Evolutionary conservation across 139 green algal genomes (phyloP).

Genomic region (Helicosporidium sp.): DNA sequence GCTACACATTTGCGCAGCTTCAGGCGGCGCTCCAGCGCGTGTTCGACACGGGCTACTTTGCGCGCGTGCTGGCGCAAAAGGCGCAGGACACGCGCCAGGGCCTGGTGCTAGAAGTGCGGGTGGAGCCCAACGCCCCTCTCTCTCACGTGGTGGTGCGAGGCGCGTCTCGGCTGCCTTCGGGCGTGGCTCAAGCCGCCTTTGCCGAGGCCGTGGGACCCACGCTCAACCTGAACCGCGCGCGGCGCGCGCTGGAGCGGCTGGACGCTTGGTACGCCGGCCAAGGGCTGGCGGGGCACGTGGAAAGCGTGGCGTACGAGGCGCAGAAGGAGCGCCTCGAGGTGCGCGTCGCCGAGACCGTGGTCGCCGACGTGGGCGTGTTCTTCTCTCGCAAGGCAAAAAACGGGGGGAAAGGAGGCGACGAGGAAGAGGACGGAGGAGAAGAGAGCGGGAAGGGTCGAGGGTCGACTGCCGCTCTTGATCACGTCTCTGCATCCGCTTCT

Average conservation of each 20-base stretch:
- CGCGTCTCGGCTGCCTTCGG: constrained; percentile 53
- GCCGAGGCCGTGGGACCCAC: constrained; percentile 45
- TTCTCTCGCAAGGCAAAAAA: too few relatives aligned
- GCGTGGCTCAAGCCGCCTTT: constrained; percentile 65
- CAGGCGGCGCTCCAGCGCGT: constrained; percentile 61
- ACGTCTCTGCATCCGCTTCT: not conserved
- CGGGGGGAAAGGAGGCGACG: too few relatives aligned
- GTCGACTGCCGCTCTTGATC: not conserved
- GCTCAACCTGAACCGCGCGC: constrained; percentile 55
- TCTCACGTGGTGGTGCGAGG: constrained; percentile 47
- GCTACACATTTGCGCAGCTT: constrained; percentile 55
- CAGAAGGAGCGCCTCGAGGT: constrained; percentile 47
- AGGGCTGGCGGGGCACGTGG: constrained; percentile 61
- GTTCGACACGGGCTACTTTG: constrained; percentile 81
- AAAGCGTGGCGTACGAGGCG: constrained; percentile 46
- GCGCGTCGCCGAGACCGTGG: constrained; percentile 54
- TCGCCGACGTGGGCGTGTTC: constrained; percentile 21
- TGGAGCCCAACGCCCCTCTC: constrained; percentile 57
- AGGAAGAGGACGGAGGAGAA: too few relatives aligned
- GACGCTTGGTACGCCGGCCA: constrained; percentile 71
- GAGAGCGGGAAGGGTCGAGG: not conserved
- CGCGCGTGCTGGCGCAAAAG: constrained; percentile 6
- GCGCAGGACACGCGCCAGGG: constrained; percentile 81
- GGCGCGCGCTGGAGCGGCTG: constrained; percentile 38
- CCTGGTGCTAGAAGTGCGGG: constrained; percentile 48